A percentile compares a stretch with the other conserved stretches of the same genome.
Conservation (phyloP, 2,329 filamentous ascomycete genomes). For the Fusarium musae region DNA sequence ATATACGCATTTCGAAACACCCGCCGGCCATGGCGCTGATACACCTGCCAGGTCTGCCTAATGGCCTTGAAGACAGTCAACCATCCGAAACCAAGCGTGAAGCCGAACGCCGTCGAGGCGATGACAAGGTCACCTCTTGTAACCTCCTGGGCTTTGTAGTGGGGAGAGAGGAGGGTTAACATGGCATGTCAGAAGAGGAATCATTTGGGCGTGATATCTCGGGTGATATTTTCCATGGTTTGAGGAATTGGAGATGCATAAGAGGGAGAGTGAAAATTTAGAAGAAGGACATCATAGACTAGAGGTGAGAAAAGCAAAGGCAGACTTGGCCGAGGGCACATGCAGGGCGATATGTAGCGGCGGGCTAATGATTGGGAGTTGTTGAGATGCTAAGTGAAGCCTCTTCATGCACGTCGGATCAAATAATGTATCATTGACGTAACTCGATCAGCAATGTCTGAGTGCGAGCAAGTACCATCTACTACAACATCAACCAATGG, state of each 20-base stretch:
- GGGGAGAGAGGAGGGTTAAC: conserved; percentile 40
- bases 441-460: background rate
- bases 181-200: conserved; percentile 24
- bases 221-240: conserved; percentile 27
- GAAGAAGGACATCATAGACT: background rate
- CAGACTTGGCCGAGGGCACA: background rate
- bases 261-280: background rate
- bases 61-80: conserved; percentile 52
- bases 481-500: background rate
- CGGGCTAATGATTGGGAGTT: conserved; percentile 20
- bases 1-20: conserved; percentile 55
- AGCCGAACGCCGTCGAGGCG: conserved; percentile 51
- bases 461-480: background rate
- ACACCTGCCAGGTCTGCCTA: conserved; percentile 50
- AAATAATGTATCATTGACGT: conserved; percentile 2
- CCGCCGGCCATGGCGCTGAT: conserved; percentile 46
- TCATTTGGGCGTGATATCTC: conserved; percentile 11
- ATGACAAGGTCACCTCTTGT: conserved; percentile 39
- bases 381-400: conserved; percentile 15
- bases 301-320: background rate
- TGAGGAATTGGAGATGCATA: background rate
- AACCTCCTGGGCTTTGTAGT: conserved; percentile 35
- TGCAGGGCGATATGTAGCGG: conserved; percentile 17
- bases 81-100: conserved; percentile 55
- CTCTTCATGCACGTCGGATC: conserved; percentile 14